phyloP scores from a whole-genome alignment of 2,329 filamentous ascomycete genomes.

The Penicillium sp. region DNA sequence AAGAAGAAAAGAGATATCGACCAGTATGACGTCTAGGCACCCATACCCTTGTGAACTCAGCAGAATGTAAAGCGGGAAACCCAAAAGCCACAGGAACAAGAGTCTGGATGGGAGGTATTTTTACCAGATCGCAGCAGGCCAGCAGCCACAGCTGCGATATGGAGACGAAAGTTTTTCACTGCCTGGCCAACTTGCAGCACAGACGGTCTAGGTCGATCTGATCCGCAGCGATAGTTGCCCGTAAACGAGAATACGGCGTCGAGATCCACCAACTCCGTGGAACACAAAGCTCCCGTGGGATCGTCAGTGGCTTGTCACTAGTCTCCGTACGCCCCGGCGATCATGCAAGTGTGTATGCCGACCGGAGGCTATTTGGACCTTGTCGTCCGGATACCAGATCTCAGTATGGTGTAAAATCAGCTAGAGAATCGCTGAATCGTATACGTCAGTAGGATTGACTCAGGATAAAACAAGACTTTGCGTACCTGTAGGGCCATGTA shows the following conservation, averaged over 20 bases:
- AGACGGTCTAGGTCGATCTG: constrained; percentile 1
- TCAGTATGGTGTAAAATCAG: background rate
- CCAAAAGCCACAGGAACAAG: constrained; percentile 2
- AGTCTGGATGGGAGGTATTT: background rate
- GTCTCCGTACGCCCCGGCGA: constrained; percentile 19
- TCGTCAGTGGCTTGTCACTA: constrained; percentile 32
- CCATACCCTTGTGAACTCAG: background rate
- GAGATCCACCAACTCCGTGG: background rate
- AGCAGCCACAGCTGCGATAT: too few species aligned
- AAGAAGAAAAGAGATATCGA: constrained; percentile 1
- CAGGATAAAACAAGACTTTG: background rate
- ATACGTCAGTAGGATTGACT: background rate
- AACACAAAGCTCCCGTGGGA: constrained; percentile 16
- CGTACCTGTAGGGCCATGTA: background rate
- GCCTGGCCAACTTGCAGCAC: background rate
- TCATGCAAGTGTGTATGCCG: constrained; percentile 12
- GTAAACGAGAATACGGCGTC: background rate
- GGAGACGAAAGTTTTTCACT: background rate
- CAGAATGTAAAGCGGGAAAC: background rate
- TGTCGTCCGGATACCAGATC: background rate
- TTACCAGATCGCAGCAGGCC: background rate
- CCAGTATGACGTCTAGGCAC: constrained; percentile 19
- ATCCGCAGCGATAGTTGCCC: background rate
- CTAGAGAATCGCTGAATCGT: background rate
- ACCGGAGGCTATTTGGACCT: constrained; percentile 5